Base-by-base conservation (phyloP, 495 filamentous ascomycete genomes). In the Penicillium maclennaniae region DNA sequence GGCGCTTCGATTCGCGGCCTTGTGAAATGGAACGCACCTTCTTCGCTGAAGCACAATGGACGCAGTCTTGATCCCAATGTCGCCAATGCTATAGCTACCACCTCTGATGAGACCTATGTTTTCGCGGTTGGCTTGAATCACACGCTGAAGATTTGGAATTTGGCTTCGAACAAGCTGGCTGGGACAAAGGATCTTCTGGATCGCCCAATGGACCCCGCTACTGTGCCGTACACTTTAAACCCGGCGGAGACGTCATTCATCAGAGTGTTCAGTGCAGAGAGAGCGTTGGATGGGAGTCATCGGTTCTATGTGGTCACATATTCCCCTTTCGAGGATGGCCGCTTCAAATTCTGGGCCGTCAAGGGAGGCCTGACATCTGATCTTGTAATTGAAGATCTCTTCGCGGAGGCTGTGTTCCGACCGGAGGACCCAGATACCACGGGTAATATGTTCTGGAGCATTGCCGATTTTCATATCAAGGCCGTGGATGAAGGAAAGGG, bases 331-430 rank as follows among this genome's bases (percentile, higher is more conserved):
- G 84, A 88, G 52, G 76, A 91, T 63, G 89, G 90, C 21, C 84
- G 91, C 57, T 97, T 99, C 80, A 97, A 97, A 69, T 92, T 99
- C 69, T 99, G 92, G 90, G 84, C 81, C 46, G 79, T 91, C 3
- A 78, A 79, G 50, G 81, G 85, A 15, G 80, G 84, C 25, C 75
- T 84, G 40, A 79, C 79, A 28, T 80, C 80, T 17, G 78, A 77
- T 7, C 64, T 88, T 7, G 80, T 83, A 9, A 76, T 95, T 16
- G 75, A 79, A 47, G 92, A 96, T 62, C 67, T 89, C 20, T 89
- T 84, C 47, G 76, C 87, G 0, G 76, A 80, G 20, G 48, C 69
- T 12, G 66, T 68, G 6, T 76, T 99, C 25, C 72, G 83, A 40
- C 90, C 95, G 0, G 79, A 79, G 25, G 75, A 86, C 43, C 83